These are phyloP conservation scores for Colletotrichum tamarilloi DNA, from an alignment of 2,329 filamentous ascomycete genomes.

Conservation along the genomic window DNA sequence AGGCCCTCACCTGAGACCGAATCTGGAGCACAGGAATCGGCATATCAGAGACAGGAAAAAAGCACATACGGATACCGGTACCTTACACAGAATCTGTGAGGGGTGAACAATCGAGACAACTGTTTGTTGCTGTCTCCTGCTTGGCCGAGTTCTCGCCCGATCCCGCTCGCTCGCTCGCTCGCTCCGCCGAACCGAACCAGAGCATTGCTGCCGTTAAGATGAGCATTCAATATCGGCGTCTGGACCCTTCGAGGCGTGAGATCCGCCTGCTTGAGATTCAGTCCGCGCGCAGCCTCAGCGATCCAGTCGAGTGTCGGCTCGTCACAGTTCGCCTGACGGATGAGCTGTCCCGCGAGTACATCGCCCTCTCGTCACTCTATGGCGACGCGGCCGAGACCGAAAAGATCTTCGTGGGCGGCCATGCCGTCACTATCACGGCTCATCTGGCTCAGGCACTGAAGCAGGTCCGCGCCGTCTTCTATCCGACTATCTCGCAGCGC, in stretches of 20 bases:
- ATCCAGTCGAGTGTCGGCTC: constrained; percentile 47
- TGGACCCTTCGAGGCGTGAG: constrained; percentile 41
- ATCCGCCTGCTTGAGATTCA: constrained; percentile 48
- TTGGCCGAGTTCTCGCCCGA: background rate
- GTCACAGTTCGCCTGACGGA: constrained; percentile 43
- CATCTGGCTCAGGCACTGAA: constrained; percentile 45
- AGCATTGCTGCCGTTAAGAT: constrained; percentile 2
- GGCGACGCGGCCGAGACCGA: constrained; percentile 44
- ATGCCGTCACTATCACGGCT: constrained; percentile 41
- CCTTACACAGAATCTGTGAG: background rate
- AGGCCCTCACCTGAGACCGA: background rate
- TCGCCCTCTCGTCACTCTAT: constrained; percentile 45
- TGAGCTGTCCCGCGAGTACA: constrained; percentile 38
- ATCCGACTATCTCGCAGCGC: constrained; percentile 39
- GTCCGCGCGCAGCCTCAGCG: constrained; percentile 41
- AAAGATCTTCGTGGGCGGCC: constrained; percentile 43
- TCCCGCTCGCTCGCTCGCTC: background rate
- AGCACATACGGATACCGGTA: background rate
- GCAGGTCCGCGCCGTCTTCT: constrained; percentile 47
- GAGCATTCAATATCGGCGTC: constrained; percentile 34
- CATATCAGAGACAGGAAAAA: too few relatives aligned
- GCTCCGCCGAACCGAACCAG: background rate
- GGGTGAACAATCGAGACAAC: background rate
- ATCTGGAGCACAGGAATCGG: background rate
- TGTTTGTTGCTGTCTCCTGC: background rate